Evolutionary conservation across 768 basidiomycete species (phyloP).

Genomic region (Amylocystis lapponica): DNA sequence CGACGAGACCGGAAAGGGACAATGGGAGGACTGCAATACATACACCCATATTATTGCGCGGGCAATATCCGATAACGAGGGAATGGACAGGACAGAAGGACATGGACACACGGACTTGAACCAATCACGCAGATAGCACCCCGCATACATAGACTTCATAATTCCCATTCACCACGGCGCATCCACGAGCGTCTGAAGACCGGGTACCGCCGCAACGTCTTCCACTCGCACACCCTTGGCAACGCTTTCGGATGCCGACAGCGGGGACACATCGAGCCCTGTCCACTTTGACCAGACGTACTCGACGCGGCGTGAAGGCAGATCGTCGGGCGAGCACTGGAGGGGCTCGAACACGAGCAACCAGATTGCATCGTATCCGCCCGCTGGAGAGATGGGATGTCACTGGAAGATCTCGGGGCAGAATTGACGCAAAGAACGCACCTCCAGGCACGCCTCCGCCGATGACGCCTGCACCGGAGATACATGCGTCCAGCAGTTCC

Average conservation of each 20-base stretch:
- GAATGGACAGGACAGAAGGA: no score
- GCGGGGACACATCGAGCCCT: conserved; percentile 62
- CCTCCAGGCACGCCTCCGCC: conserved; percentile 97
- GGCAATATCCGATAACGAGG: no score
- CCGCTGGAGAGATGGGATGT: conserved; percentile 52
- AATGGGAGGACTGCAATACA: no score
- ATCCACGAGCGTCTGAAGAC: conserved; percentile 35
- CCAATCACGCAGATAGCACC: no score
- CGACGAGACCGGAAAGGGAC: no score
- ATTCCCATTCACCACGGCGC: background rate
- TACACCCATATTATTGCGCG: no score
- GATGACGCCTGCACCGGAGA: conserved; percentile 75
- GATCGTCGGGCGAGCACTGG: conserved; percentile 34
- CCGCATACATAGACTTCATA: no score
- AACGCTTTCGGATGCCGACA: conserved; percentile 65
- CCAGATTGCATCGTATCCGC: conserved; percentile 97
- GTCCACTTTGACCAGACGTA: conserved; percentile 60
- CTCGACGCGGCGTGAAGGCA: conserved; percentile 57
- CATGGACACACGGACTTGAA: no score
- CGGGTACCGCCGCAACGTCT: conserved; percentile 46
- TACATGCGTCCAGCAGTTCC: conserved; percentile 69
- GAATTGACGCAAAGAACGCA: conserved; percentile 37
- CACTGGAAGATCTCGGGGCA: background rate
- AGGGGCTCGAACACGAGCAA: conserved; percentile 69
- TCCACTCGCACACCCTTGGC: conserved; percentile 65